Evolutionary conservation across 257 asterid species (phyloP).

Genomic region (Solanum pinnatisectum): DNA sequence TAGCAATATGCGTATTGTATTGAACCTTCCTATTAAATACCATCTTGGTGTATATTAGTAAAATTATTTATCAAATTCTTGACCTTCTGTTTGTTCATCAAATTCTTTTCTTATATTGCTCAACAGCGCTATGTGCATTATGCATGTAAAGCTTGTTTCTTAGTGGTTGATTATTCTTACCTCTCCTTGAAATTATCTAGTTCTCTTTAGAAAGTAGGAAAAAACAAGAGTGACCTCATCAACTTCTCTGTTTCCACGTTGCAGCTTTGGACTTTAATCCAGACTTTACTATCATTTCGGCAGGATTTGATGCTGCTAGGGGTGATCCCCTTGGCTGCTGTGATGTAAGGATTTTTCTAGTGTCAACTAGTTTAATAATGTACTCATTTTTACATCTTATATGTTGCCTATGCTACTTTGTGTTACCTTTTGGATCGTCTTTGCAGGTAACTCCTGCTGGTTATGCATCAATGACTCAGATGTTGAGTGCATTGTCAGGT

Average conservation of each 20-base stretch:
- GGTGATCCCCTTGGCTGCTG: conserved; percentile 99
- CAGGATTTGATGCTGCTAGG: conserved; percentile 99
- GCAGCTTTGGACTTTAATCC: conserved; percentile 88
- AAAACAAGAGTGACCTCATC: neutral
- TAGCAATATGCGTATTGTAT: neutral
- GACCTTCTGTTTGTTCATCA: neutral
- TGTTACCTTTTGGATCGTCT: neutral
- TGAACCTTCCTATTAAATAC: neutral
- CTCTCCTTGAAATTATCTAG: neutral
- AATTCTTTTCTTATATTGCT: neutral
- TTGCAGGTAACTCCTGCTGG: conserved; percentile 83
- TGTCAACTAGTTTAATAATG: neutral
- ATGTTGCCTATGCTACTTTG: neutral
- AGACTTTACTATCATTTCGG: conserved; percentile 89
- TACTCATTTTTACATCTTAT: neutral
- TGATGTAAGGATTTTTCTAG: conserved; percentile 42
- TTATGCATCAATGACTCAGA: conserved; percentile 84
- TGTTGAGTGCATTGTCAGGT: conserved; percentile 59
- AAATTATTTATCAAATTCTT: neutral
- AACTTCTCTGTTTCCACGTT: conserved; percentile 6
- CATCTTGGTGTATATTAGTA: neutral
- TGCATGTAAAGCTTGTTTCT: neutral
- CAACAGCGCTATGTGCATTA: neutral
- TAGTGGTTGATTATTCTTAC: neutral
- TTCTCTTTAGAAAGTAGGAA: neutral